Percentiles rank a stretch among this genome's conserved stretches.
Evolutionary conservation across 805 yeast species (phyloP).

Genomic region (Kodamaea neixiangensis): DNA sequence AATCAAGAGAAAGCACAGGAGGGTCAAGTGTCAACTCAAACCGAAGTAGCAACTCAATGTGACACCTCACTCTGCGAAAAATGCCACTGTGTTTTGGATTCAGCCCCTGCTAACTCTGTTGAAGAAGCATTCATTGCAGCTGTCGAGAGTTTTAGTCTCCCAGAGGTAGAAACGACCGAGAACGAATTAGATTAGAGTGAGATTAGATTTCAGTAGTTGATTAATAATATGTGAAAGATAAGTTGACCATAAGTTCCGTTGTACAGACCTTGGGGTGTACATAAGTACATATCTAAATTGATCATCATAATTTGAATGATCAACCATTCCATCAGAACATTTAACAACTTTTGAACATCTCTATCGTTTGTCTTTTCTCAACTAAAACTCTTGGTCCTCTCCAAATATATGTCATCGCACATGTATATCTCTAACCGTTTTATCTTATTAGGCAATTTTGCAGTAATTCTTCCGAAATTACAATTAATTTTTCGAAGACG

Average conservation of each 20-base stretch:
- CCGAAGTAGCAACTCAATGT: neutral
- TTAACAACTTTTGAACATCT: too few species aligned
- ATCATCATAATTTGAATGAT: too few species aligned
- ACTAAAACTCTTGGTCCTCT: too few species aligned
- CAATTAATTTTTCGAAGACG: neutral
- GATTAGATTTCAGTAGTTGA: neutral
- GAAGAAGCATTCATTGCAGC: conserved; percentile 1
- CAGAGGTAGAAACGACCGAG: neutral
- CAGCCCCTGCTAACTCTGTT: neutral
- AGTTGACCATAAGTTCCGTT: too few species aligned
- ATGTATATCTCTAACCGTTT: too few species aligned
- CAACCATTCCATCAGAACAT: too few species aligned
- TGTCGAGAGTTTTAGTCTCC: neutral
- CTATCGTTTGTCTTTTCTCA: too few species aligned
- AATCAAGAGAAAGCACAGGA: neutral
- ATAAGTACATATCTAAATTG: too few species aligned
- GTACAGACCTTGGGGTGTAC: too few species aligned
- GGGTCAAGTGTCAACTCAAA: neutral
- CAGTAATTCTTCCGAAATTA: neutral
- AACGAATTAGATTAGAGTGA: neutral
- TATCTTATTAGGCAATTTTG: neutral
- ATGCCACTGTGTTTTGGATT: neutral
- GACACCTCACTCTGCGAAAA: neutral
- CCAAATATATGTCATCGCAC: too few species aligned
- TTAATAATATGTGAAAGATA: too few species aligned